Base-by-base conservation (phyloP, 495 filamentous ascomycete species). In the Penicillium herquei region DNA sequence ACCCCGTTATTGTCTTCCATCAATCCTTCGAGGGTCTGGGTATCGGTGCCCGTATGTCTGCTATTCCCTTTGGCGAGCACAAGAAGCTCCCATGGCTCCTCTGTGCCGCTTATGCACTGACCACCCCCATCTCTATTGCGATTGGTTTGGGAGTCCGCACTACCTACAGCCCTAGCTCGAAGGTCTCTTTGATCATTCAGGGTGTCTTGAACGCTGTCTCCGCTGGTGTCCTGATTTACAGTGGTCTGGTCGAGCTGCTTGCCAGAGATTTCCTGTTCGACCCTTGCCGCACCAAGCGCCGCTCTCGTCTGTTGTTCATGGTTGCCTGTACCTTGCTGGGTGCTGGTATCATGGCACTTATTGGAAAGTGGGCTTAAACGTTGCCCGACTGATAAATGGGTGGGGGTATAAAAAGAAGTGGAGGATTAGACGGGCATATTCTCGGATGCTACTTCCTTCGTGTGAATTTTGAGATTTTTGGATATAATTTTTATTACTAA, bases 1-100 rank as follows among this genome's bases (percentile, higher is more conserved):
- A 87, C 62, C 74, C 86, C 34, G 87, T 90, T 10, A 74, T 90
- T 7, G 80, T 83, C 44, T 90, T 67, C 52, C 65, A 67, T 14
- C 65, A 67, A 26, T 65, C 62, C 0, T 67, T 65, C 35, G 65
- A 67, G 37, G 65, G 65, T 7, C 52, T 67, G 7, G 65, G 65
- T 52, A 67, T 67, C 18, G 65, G 65, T 1, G 89, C 72, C 1
- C 49, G 68, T 7, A 71, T 71, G 68, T 68, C 65, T 8, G 53
- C 64, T n/a, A 70, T 70, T 21, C 68, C 68, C 77, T 89, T 70
- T 82, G 87, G 57, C 26, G 54, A 60, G 18, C 45, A 46, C 1
- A 68, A 58, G 10, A 67, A 63, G 70, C 39, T 73, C 0, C 73
- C 73, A 5, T 76, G 69, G 69, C 17, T 64, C 1, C 47, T 76